Evolutionary conservation across 73 alveolate genomes (phyloP).

Genomic region (Paramecium tetraurelia): DNA sequence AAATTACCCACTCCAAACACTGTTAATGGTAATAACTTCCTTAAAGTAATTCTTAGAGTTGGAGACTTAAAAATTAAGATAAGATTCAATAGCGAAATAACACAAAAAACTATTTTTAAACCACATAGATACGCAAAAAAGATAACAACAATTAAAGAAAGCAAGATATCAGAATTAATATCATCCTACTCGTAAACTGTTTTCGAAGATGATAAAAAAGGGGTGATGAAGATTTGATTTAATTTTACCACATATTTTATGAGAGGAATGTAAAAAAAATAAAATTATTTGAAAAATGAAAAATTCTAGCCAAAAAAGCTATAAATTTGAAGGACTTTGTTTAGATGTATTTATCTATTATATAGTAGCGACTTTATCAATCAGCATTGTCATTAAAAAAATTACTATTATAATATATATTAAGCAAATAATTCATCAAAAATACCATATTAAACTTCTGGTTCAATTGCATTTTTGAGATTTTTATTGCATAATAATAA

Average conservation of each 20-base stretch:
- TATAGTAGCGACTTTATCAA: neutral
- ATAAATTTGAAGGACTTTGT: neutral
- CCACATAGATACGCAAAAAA: neutral
- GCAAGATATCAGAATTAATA: neutral
- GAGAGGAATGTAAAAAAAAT: neutral
- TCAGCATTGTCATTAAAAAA: too few species aligned
- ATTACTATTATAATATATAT: too few species aligned
- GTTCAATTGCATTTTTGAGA: neutral
- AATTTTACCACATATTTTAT: neutral
- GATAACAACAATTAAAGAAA: neutral
- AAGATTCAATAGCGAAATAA: neutral
- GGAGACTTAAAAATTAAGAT: conserved; percentile 19
- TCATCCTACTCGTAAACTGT: neutral
- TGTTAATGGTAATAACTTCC: neutral
- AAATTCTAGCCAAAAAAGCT: neutral
- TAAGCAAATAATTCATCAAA: too few species aligned
- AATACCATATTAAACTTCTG: neutral
- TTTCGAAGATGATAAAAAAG: neutral
- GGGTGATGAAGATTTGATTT: neutral
- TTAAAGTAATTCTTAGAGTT: neutral
- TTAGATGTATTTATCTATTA: neutral
- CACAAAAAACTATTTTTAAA: neutral
- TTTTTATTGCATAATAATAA: neutral
- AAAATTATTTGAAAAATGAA: neutral
- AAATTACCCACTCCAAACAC: neutral